Percentiles rank a stretch among this genome's conserved stretches.
Conservation (phyloP, 371 early-diverging fungal species). For the Circinella umbellata region DNA sequence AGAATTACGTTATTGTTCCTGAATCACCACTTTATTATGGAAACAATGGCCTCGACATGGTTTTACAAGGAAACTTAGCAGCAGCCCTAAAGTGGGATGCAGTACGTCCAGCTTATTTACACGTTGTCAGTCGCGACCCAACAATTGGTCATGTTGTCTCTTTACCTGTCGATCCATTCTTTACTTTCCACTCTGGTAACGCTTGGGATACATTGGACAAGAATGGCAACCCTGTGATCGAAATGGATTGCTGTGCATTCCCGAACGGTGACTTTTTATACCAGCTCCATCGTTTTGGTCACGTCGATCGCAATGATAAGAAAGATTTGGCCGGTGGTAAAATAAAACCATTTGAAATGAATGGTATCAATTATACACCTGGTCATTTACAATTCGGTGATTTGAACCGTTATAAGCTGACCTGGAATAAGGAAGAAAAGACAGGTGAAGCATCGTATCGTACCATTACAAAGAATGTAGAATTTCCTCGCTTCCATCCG, state of each 20-base stretch:
- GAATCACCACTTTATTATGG: conserved; percentile 53
- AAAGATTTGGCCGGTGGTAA: conserved; percentile 23
- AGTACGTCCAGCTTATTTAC: conserved; percentile 40
- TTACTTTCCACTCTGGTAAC: conserved; percentile 60
- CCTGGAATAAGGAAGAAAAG: conserved; percentile 10
- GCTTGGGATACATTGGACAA: conserved; percentile 45
- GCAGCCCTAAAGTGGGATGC: conserved; percentile 46
- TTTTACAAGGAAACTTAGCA: conserved; percentile 42
- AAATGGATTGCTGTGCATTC: conserved; percentile 39
- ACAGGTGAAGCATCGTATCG: conserved; percentile 21
- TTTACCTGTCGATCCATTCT: conserved; percentile 50
- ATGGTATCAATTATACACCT: conserved; percentile 25
- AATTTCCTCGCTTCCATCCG: conserved; percentile 46
- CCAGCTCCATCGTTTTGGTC: conserved; percentile 32
- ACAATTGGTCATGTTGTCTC: conserved; percentile 50
- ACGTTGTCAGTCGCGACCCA: conserved; percentile 48
- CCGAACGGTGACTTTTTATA: conserved; percentile 34
- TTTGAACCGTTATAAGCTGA: conserved; percentile 26
- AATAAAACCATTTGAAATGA: conserved; percentile 6
- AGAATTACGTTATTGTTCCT: conserved; percentile 59
- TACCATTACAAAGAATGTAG: conserved; percentile 42
- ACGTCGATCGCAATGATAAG: background rate
- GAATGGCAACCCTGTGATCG: conserved; percentile 28
- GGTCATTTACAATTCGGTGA: conserved; percentile 30
- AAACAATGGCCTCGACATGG: conserved; percentile 43